Evolutionary conservation across 768 basidiomycete genomes (phyloP).

Genomic region (Amanita inopinata): DNA sequence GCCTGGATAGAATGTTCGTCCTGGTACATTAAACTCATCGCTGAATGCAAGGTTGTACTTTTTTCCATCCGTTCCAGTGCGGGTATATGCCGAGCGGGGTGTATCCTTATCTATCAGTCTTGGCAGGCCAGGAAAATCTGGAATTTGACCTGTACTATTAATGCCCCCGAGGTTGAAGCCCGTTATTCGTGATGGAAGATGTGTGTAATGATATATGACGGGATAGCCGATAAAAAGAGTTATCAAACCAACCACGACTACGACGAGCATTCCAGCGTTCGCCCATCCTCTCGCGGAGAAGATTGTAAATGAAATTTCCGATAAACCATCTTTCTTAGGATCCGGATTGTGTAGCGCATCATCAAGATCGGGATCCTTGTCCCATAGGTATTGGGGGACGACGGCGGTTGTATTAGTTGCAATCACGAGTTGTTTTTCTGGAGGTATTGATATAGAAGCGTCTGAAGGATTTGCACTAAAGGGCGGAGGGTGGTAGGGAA

Average conservation of each 20-base stretch:
- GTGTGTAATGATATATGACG: constrained; percentile 51
- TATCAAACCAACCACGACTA: constrained; percentile 61
- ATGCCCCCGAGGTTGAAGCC: constrained; percentile 88
- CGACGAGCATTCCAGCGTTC: constrained; percentile 64
- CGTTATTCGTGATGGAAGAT: constrained; percentile 19
- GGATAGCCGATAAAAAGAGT: constrained; percentile 86
- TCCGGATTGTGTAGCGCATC: constrained; percentile 88
- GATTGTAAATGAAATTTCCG: constrained; percentile 52
- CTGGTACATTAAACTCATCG: constrained; percentile 53
- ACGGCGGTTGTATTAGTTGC: constrained; percentile 42
- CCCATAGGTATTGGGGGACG: constrained; percentile 68
- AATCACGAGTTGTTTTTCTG: constrained; percentile 21
- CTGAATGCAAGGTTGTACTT: constrained; percentile 80
- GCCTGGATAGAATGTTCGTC: constrained; percentile 67
- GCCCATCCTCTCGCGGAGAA: constrained; percentile 80
- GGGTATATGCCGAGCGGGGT: constrained; percentile 41
- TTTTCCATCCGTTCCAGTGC: constrained; percentile 67
- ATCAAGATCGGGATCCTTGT: constrained; percentile 81
- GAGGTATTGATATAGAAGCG: constrained; percentile 20
- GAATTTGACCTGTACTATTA: constrained; percentile 84
- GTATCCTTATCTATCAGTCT: constrained; percentile 72
- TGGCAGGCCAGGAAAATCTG: constrained; percentile 58
- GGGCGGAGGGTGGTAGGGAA: constrained; percentile 37
- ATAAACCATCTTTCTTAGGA: constrained; percentile 53
- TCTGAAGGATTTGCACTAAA: constrained; percentile 47